These are phyloP conservation scores for Pseudonitzschia multistriata DNA, from an alignment of 108 stramenopile genomes.

Conservation along the genomic window DNA sequence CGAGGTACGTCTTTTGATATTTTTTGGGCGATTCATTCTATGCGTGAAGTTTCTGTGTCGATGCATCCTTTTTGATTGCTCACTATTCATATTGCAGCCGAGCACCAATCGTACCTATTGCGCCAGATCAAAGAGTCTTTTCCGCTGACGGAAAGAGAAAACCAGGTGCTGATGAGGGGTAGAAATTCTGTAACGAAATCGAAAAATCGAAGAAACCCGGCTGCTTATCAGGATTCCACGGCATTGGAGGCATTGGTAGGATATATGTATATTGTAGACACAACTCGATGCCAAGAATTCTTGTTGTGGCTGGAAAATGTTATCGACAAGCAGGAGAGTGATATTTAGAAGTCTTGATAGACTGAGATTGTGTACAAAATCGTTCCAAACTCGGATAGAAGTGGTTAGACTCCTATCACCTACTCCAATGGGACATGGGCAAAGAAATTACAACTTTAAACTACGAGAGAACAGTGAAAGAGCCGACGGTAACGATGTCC, in stretches of 20 bases:
- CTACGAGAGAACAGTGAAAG: not conserved
- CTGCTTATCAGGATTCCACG: slow-evolving; percentile 81
- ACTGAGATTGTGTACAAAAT: too few relatives aligned
- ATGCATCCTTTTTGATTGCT: not conserved
- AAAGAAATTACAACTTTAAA: not conserved
- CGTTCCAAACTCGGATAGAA: too few relatives aligned
- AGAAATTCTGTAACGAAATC: slow-evolving; percentile 62
- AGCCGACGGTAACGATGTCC: too few relatives aligned
- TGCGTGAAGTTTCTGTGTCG: not conserved
- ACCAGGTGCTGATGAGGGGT: slow-evolving; percentile 63
- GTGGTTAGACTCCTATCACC: too few relatives aligned
- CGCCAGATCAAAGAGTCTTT: slow-evolving; percentile 50
- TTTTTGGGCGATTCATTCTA: not conserved
- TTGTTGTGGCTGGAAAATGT: slow-evolving; percentile 45
- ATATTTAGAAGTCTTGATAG: not conserved
- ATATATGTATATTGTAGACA: slow-evolving; percentile 69
- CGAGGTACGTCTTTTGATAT: slow-evolving; percentile 52
- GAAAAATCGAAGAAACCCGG: slow-evolving; percentile 44
- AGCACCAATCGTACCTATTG: slow-evolving; percentile 70
- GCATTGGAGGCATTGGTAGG: slow-evolving; percentile 84
- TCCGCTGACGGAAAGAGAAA: slow-evolving; percentile 54
- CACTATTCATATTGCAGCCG: slow-evolving; percentile 45
- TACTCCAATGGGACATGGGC: too few relatives aligned
- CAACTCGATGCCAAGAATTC: slow-evolving; percentile 57
- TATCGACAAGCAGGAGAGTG: not conserved